Percentiles rank a stretch among this genome's conserved stretches.
phyloP scores from a whole-genome alignment of 1,139 yeast species.

The Zygosaccharomyces sapae region DNA sequence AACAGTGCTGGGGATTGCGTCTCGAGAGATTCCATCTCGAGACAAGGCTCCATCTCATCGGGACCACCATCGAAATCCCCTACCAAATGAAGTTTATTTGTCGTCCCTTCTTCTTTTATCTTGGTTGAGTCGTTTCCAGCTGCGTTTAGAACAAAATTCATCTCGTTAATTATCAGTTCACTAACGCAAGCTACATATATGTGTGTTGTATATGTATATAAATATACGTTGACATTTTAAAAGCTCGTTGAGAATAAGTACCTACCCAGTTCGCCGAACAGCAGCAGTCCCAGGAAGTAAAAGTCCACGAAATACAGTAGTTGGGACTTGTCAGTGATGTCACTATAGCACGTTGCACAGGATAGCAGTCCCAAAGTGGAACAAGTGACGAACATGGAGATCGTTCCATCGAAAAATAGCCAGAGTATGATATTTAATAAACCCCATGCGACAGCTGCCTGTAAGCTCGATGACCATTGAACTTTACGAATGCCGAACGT shows the following conservation, averaged over 20 bases:
- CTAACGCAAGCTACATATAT: background rate
- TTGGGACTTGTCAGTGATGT: slow-evolving; percentile 27
- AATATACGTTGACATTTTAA: background rate
- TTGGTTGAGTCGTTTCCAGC: no score
- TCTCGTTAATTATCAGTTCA: background rate
- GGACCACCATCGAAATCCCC: slow-evolving; percentile 38
- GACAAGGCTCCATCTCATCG: slow-evolving; percentile 36
- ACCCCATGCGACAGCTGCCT: slow-evolving; percentile 73
- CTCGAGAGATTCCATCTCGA: slow-evolving; percentile 18
- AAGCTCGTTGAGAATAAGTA: slow-evolving; percentile 23
- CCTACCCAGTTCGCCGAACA: slow-evolving; percentile 71
- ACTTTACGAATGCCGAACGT: slow-evolving; percentile 77
- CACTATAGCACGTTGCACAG: slow-evolving; percentile 39
- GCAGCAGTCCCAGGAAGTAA: slow-evolving; percentile 62
- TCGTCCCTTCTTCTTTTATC: no score
- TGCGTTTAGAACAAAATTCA: no score
- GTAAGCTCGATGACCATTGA: slow-evolving; percentile 73
- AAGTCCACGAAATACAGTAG: slow-evolving; percentile 40
- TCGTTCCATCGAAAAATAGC: slow-evolving; percentile 72
- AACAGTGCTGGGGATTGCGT: slow-evolving; percentile 31
- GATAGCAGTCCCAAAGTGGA: slow-evolving; percentile 40
- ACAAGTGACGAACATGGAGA: slow-evolving; percentile 57
- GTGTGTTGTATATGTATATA: background rate
- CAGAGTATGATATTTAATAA: slow-evolving; percentile 75
- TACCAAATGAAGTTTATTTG: slow-evolving; percentile 19